Evolutionary conservation across 768 basidiomycete genomes (phyloP).

Genomic region (Pulveroboletus sp.): DNA sequence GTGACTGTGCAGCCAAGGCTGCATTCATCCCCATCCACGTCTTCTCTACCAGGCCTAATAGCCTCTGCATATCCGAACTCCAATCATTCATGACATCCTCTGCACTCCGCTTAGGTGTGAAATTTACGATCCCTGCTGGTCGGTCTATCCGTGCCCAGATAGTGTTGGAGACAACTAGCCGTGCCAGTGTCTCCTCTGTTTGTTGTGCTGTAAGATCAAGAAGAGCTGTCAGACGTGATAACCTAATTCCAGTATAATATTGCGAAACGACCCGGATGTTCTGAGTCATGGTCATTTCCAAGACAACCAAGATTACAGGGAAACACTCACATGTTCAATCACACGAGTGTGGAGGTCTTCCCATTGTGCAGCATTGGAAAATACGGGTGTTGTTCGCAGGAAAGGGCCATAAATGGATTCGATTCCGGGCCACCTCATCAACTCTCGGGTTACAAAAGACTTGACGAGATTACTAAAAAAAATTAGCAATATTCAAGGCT

Average conservation of each 20-base stretch:
- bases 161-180: slow-evolving; percentile 87
- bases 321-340: slow-evolving; percentile 83
- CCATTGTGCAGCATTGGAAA: slow-evolving; percentile 78
- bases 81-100: slow-evolving; percentile 98
- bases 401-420: slow-evolving; percentile 84
- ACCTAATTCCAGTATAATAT: slow-evolving; percentile 93
- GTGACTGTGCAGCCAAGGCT: slow-evolving; percentile 79
- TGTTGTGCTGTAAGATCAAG: slow-evolving; percentile 80
- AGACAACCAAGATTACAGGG: background rate
- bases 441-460: slow-evolving; percentile 87
- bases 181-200: slow-evolving; percentile 86
- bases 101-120: slow-evolving; percentile 75
- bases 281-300: slow-evolving; percentile 39
- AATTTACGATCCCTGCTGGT: slow-evolving; percentile 85
- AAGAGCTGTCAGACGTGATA: slow-evolving; percentile 77
- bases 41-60: slow-evolving; percentile 92
- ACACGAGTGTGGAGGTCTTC: slow-evolving; percentile 94
- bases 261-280: slow-evolving; percentile 93
- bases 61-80: slow-evolving; percentile 94
- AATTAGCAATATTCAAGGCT: slow-evolving; percentile 4
- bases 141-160: slow-evolving; percentile 95
- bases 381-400: slow-evolving; percentile 78
- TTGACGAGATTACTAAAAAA: slow-evolving; percentile 81
- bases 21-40: slow-evolving; percentile 98
- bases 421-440: slow-evolving; percentile 98